A percentile compares a stretch with the other conserved stretches of the same genome.
Conservation (phyloP, 768 basidiomycete species). For the Tulasnella sp. region DNA sequence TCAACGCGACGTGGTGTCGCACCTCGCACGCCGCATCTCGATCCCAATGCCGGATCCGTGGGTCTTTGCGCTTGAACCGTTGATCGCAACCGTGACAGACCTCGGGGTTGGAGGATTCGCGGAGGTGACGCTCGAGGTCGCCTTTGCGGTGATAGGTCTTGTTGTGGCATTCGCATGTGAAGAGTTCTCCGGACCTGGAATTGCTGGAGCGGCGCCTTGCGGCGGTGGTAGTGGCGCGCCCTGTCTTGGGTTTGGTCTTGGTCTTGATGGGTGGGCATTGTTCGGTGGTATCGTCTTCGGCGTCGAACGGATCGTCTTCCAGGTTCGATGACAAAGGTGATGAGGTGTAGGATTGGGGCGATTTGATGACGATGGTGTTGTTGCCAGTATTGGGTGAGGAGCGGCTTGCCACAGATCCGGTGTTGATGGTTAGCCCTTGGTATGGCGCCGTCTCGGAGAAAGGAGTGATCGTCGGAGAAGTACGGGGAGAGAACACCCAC, state of each 20-base stretch:
- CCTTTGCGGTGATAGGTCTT: slow-evolving; percentile 1
- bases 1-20: background rate
- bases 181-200: background rate
- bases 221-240: background rate
- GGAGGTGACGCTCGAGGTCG: background rate
- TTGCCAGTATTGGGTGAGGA: too few species aligned
- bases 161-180: background rate
- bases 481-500: too few species aligned
- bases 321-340: background rate
- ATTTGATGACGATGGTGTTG: background rate
- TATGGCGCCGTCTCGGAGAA: too few species aligned
- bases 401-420: too few species aligned
- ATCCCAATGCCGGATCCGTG: slow-evolving; percentile 1
- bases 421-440: too few species aligned
- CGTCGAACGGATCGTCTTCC: background rate
- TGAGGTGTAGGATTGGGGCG: background rate
- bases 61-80: background rate
- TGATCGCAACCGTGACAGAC: background rate
- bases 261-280: too few species aligned
- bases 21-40: background rate
- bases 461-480: too few species aligned
- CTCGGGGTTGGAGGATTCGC: background rate
- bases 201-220: background rate
- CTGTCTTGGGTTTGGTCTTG: background rate
- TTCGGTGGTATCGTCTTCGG: background rate